Conservation (phyloP, 2,329 filamentous ascomycete genomes). For the Emericellopsis atlantica region DNA sequence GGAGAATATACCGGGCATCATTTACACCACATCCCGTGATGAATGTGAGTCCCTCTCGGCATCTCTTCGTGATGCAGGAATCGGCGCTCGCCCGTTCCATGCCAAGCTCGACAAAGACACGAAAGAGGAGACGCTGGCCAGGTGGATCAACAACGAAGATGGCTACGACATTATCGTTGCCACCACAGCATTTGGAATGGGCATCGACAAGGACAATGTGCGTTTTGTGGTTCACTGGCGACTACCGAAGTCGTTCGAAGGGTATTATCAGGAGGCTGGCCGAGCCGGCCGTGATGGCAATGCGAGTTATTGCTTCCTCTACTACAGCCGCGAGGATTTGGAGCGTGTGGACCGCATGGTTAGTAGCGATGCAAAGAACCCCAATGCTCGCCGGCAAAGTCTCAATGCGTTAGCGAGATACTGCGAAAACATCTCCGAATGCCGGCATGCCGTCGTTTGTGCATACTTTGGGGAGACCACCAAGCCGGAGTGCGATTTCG, state of each 20-base stretch:
- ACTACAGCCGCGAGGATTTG: constrained; percentile 80
- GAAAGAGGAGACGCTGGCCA: constrained; percentile 58
- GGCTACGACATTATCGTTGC: constrained; percentile 89
- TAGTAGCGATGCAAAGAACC: constrained; percentile 28
- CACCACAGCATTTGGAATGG: constrained; percentile 95
- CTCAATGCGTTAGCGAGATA: constrained; percentile 61
- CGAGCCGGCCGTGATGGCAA: constrained; percentile 84
- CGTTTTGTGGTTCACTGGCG: constrained; percentile 94
- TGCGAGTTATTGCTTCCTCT: constrained; percentile 75
- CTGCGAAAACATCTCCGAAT: constrained; percentile 63
- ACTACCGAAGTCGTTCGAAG: constrained; percentile 85
- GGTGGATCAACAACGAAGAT: constrained; percentile 60
- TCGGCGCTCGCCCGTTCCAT: constrained; percentile 64
- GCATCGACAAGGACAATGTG: constrained; percentile 90
- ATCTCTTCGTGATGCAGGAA: constrained; percentile 52
- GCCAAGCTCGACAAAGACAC: constrained; percentile 53
- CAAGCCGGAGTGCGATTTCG: constrained; percentile 53
- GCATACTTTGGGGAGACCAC: constrained; percentile 54
- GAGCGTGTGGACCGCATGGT: constrained; percentile 56
- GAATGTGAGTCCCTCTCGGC: constrained; percentile 63
- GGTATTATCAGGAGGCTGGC: constrained; percentile 91
- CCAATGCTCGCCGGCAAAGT: constrained; percentile 45
- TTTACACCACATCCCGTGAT: constrained; percentile 64
- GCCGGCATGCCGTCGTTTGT: constrained; percentile 64
- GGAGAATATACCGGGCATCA: constrained; percentile 62